phyloP scores from a whole-genome alignment of 768 basidiomycete genomes.

The Erythrobasidium yunnanense region DNA sequence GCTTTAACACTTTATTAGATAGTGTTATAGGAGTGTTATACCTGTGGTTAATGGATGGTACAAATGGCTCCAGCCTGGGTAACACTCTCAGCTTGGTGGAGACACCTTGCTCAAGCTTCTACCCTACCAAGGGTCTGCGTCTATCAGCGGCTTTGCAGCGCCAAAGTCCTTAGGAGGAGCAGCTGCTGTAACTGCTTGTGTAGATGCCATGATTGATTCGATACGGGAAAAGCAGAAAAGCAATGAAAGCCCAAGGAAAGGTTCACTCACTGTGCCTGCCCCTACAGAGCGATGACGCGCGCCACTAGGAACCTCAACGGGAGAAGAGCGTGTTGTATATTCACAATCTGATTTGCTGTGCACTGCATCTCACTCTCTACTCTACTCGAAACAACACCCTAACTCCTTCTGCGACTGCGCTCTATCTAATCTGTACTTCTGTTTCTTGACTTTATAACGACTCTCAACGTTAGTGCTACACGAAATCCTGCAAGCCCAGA shows the following conservation, averaged over 20 bases:
- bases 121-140: constrained; percentile 41
- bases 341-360: background rate
- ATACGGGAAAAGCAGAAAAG: background rate
- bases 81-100: background rate
- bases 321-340: background rate
- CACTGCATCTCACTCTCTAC: background rate
- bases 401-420: too few species aligned
- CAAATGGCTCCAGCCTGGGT: constrained; percentile 43
- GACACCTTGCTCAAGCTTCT: background rate
- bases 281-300: too few species aligned
- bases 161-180: constrained; percentile 1
- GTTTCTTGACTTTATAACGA: background rate
- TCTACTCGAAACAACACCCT: background rate
- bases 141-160: constrained; percentile 33
- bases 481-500: constrained; percentile 26
- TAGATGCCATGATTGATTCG: background rate
- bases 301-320: too few species aligned
- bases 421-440: too few species aligned
- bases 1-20: background rate
- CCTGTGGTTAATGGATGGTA: constrained; percentile 38
- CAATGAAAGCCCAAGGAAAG: too few species aligned
- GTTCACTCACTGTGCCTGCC: too few species aligned
- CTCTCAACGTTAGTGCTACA: constrained; percentile 1
- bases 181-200: background rate
- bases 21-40: background rate